These are phyloP conservation scores for Pneumocystis jirovecii DNA, from an alignment of 1,139 yeast species.

Conservation along the genomic window DNA sequence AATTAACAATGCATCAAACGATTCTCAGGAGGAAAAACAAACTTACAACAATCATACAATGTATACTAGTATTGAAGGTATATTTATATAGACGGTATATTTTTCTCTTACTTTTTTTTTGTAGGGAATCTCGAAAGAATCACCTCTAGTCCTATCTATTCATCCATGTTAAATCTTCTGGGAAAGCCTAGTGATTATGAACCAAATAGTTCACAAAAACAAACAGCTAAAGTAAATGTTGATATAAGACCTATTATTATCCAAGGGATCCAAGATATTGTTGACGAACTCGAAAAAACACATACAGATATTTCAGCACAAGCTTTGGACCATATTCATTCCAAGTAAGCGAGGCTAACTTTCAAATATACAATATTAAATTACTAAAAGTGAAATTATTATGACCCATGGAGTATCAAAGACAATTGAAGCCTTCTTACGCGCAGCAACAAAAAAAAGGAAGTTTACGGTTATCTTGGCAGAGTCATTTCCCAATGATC, in stretches of 20 bases:
- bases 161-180: conserved; percentile 11
- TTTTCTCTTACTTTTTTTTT: background rate
- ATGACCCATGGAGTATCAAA: conserved; percentile 90
- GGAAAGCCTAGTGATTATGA: conserved; percentile 6
- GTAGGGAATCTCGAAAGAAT: background rate
- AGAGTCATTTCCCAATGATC: conserved; percentile 82
- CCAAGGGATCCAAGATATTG: conserved; percentile 83
- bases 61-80: background rate
- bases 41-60: background rate
- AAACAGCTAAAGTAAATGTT: conserved; percentile 18
- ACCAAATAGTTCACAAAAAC: background rate
- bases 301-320: conserved; percentile 83
- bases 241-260: conserved; percentile 79
- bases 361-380: background rate
- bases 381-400: conserved; percentile 41
- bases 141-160: conserved; percentile 5
- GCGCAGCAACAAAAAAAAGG: conserved; percentile 79
- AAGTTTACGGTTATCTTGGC: conserved; percentile 77
- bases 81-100: too few relatives aligned
- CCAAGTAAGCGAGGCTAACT: conserved; percentile 30
- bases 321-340: conserved; percentile 88
- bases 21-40: background rate
- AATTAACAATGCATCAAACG: conserved; percentile 34
- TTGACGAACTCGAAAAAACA: conserved; percentile 79
- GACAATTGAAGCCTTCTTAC: conserved; percentile 73